Conservation (phyloP, 2,329 filamentous ascomycete species). For the Canariomyces notabilis region DNA sequence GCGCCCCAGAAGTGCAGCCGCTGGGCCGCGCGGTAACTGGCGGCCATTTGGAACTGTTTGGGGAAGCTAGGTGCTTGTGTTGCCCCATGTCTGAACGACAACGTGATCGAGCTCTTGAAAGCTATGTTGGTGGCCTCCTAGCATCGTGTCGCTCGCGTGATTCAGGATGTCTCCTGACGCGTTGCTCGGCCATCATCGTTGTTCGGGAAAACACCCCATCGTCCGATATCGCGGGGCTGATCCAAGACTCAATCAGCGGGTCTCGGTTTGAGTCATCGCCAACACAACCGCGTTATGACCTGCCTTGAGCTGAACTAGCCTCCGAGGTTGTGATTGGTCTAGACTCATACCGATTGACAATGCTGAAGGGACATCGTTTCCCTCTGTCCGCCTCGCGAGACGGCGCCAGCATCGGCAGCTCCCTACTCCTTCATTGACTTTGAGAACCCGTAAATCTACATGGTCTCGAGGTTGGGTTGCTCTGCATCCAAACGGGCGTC, state of each 20-base stretch:
- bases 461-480: constrained; percentile 17
- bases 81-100: no score
- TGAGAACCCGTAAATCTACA: no score
- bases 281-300: constrained; percentile 1
- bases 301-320: constrained; percentile 1
- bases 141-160: no score
- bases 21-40: constrained; percentile 4
- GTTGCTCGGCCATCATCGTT: no score
- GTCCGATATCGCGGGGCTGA: constrained; percentile 19
- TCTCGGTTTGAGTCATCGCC: constrained; percentile 19
- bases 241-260: not conserved
- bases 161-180: not conserved
- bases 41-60: not conserved
- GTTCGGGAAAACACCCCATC: not conserved
- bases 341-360: not conserved
- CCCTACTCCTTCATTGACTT: no score
- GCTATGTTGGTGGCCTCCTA: not conserved
- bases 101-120: not conserved
- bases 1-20: not conserved
- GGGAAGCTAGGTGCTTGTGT: no score
- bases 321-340: not conserved
- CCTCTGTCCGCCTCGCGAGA: constrained; percentile 10
- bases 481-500: constrained; percentile 15
- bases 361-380: not conserved
- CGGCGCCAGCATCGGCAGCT: not conserved